Base-by-base conservation (phyloP, 768 basidiomycete genomes). In the Rhodotorula diobovata region DNA sequence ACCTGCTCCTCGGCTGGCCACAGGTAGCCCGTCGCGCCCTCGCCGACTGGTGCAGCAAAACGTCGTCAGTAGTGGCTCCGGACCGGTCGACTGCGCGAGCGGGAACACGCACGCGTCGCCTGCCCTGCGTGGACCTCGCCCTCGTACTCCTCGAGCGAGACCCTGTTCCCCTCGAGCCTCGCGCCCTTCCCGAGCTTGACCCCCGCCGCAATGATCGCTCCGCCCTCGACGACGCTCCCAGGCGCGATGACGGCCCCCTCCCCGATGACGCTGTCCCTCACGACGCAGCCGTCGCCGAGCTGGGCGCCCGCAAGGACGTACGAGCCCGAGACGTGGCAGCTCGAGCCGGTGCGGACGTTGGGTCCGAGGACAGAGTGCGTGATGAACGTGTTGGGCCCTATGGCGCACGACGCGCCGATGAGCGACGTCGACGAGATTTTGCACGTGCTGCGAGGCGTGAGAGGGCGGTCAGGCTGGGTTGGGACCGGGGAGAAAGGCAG, bases 201-300 rank as follows among this genome's bases (percentile, higher is more conserved):
- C 28, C 86, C 88, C 73, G 93, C 90, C 0, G 87, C 91, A 41
- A 98, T 83, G 72, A 99, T 79, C 73, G 87, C 90, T 0, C 96
- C 95, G 45, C 83, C 83, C 20, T 86, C 85, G n/a, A 99, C 82
- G 11, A 79, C 81, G 65, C 86, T 86, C 55, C 84, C 85, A 68
- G 89, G 87, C 68, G 85, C 86, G 63, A 99, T 84, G 43, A 81
- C 80, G 4, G 63, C 74, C 18, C 85, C 85, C 34, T 87, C 83
- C 8, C 93, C 95, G 32, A 99, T 80, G 68, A 98, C 92, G 68
- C 90, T 89, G 71, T 86, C 83, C 76, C 87, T 85, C 60, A 98
- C 82, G n/a, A 85, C 82, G 77, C 87, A 89, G 56, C 86, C 85
- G 66, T 88, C 84, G 66, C 95, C 85, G 41, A 82, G 81, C 18